Base-by-base conservation (phyloP, 1,284 basidiomycete genomes). In the Ganoderma lingzhi region DNA sequence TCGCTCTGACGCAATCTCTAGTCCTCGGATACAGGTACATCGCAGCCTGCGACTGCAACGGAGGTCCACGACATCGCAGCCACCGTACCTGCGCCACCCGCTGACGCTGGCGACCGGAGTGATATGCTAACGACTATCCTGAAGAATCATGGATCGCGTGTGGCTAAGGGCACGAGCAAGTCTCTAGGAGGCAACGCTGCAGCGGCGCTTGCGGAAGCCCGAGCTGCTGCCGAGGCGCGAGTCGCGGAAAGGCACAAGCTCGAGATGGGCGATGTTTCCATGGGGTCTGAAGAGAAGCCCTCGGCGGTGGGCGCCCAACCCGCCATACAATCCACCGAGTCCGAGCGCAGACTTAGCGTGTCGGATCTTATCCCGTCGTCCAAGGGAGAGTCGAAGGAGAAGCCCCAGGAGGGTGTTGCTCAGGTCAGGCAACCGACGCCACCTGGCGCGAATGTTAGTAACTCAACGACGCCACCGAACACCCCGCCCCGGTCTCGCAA, bases 171-270 rank as follows among this genome's bases (percentile, higher is more conserved):
- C 64, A 82, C 84, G 77, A 85, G 86, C 64, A 93, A 88, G 76
- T 90, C 91, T n/a, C 76, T 91, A 6, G 90, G 89, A 59, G 87
- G 84, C 14, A 81, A 78, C n/a, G 85, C 86, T 14, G 88, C 85
- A 3, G 87, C 84, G 28, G 90, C 88, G 23, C 83, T 93, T 17
- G 91, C 90, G 9, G 89, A 92, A 79, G 91, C 91, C 12, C 84
- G 86, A 66, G 90, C 90, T 3, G 88, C 88, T 58, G 92, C 92
- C 6, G 90, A 93, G 77, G 91, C 89, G 6, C 85, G 87, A 67
- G 84, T 94, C 15, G 91, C 88, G 1, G 86, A 93, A 75, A 82
- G 90, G 56, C 82, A 86, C 71, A 86, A 87, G 77, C 78, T 82
- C 55, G 83, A 84, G 44, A 63, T 71, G 45, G 69, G 66, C 6